Evolutionary conservation across 331 rosid genomes (phyloP).

Genomic region (Malus hybrid): DNA sequence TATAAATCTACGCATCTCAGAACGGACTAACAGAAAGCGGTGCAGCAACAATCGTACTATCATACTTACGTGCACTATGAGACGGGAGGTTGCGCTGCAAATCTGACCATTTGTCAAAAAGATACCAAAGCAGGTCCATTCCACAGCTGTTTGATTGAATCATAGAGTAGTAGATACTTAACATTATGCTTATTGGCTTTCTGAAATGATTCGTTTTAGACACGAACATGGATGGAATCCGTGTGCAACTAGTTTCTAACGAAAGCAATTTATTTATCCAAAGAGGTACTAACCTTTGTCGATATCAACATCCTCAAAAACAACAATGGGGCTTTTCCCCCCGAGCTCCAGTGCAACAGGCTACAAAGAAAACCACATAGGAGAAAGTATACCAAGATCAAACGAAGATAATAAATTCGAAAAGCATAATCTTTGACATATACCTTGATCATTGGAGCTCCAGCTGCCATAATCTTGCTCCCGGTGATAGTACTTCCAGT

Average conservation of each 20-base stretch:
- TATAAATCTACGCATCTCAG: not conserved
- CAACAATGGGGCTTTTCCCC: slow-evolving; percentile 84
- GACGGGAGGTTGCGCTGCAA: slow-evolving; percentile 92
- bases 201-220: no score
- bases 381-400: not conserved
- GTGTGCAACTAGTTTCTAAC: not conserved
- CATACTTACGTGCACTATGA: slow-evolving; percentile 68
- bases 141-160: slow-evolving; percentile 60
- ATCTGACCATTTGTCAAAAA: slow-evolving; percentile 97
- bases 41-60: not conserved
- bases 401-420: not conserved
- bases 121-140: slow-evolving; percentile 83
- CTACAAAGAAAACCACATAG: slow-evolving; percentile 37
- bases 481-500: slow-evolving; percentile 89
- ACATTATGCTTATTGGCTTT: not conserved
- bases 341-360: slow-evolving; percentile 94
- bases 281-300: slow-evolving; percentile 72
- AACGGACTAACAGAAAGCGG: no score
- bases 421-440: not conserved
- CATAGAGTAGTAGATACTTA: slow-evolving; percentile 6
- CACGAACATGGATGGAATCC: not conserved
- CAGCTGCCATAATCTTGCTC: slow-evolving; percentile 75
- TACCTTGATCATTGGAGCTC: slow-evolving; percentile 82
- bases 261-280: not conserved
- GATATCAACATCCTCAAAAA: slow-evolving; percentile 93